A percentile compares a stretch with the other conserved stretches of the same genome.
These are phyloP conservation scores for Arabidopsis arenosa DNA, from an alignment of 345 rosid genomes.

Conservation along the genomic window DNA sequence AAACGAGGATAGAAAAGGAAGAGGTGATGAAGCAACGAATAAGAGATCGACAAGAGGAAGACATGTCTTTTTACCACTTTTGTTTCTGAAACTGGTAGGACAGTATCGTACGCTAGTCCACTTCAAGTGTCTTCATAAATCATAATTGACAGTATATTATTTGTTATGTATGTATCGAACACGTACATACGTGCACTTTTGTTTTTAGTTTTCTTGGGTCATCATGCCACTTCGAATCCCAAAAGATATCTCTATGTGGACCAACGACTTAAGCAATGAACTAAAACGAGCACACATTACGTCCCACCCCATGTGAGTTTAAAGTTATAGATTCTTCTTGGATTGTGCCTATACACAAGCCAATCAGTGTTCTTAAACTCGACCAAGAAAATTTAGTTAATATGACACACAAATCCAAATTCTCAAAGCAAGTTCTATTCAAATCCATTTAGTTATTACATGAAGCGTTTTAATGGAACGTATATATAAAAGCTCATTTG, in stretches of 20 bases:
- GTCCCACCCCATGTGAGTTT: slow-evolving; percentile 36
- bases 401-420: no score
- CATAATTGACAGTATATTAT: not conserved
- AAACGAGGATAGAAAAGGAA: not conserved
- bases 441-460: not conserved
- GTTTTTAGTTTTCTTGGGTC: slow-evolving; percentile 24
- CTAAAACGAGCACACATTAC: slow-evolving; percentile 26
- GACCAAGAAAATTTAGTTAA: not conserved
- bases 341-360: slow-evolving; percentile 20
- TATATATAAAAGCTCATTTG: not conserved
- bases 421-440: not conserved
- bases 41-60: slow-evolving; percentile 39
- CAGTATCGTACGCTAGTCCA: slow-evolving; percentile 37
- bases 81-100: slow-evolving; percentile 37
- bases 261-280: slow-evolving; percentile 13
- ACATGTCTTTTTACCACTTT: slow-evolving; percentile 15
- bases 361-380: slow-evolving; percentile 11
- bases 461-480: not conserved
- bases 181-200: slow-evolving; percentile 33
- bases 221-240: slow-evolving; percentile 19
- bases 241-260: slow-evolving; percentile 30
- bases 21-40: slow-evolving; percentile 25
- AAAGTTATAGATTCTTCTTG: slow-evolving; percentile 26
- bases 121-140: slow-evolving; percentile 30
- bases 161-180: not conserved